Percentiles rank a stretch among this genome's conserved stretches.
Evolutionary conservation across 352 stramenopile genomes (phyloP).

Genomic region (Phytophthora idaei): DNA sequence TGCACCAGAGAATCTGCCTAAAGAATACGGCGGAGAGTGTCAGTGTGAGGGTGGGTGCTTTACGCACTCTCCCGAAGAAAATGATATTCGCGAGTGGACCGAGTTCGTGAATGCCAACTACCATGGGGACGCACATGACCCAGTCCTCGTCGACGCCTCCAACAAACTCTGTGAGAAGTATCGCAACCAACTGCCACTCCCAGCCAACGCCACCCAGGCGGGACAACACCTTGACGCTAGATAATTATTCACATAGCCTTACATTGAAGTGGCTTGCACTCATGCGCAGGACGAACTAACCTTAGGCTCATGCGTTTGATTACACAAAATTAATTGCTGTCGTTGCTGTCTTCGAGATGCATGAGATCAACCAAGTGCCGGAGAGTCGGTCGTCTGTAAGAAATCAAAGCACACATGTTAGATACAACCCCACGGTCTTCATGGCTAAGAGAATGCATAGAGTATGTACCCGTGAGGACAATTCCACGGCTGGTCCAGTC

Average conservation of each 20-base stretch:
- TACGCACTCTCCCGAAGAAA: constrained; percentile 70
- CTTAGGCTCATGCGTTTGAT: constrained; percentile 15
- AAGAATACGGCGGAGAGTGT: constrained; percentile 71
- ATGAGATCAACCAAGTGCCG: constrained; percentile 71
- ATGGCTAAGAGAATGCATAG: not conserved
- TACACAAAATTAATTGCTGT: constrained; percentile 24
- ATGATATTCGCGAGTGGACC: constrained; percentile 65
- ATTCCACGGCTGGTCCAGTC: constrained; percentile 96
- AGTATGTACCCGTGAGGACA: constrained; percentile 91
- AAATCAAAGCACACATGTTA: constrained; percentile 2
- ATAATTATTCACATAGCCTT: constrained; percentile 39
- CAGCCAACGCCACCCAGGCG: constrained; percentile 8
- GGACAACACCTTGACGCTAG: constrained; percentile 11
- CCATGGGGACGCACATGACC: constrained; percentile 33
- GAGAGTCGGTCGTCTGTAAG: constrained; percentile 68
- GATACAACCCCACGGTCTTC: not conserved
- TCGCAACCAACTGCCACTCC: constrained; percentile 39
- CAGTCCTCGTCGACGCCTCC: constrained; percentile 41
- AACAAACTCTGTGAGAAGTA: constrained; percentile 60
- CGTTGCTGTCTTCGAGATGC: constrained; percentile 43
- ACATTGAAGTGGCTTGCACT: constrained; percentile 25
- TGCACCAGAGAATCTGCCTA: constrained; percentile 61
- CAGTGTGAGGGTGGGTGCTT: constrained; percentile 64
- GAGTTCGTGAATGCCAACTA: constrained; percentile 56
- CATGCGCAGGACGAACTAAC: not conserved